Base-by-base conservation (phyloP, 2,329 filamentous ascomycete species). In the Fusarium armeniacum region DNA sequence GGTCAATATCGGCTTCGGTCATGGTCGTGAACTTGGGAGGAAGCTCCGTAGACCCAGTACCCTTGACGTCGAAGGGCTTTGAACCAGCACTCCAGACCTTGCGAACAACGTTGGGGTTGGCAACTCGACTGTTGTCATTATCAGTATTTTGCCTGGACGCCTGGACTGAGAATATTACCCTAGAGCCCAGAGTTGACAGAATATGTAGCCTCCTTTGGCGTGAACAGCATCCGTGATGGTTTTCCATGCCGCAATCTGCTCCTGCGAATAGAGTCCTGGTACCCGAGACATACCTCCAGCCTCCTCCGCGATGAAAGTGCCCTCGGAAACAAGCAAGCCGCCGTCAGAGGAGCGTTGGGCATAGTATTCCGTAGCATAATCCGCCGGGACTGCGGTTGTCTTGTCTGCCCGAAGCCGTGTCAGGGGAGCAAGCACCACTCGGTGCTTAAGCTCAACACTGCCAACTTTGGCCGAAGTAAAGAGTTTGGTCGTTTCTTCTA, bases 151-250 rank as follows among this genome's bases (percentile, higher is more conserved):
- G 22, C 4, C 5, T 36, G 28, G 10, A 30, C 5, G 9, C 24
- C 16, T 20, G n/a, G 4, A 88, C 88, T 5, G 84, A 78, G 2
- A 79, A 77, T 83, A 82, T 12, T 90, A 85, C 28, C 90, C 89
- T 5, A 88, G 77, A 2, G 84, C 84, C 86, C 88, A 91, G 2
- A 92, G 81, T 76, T 92, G 90, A 28, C 84, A 77, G 78, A 83
- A 91, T 64, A 91, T 88, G 74, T 84, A 86, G 20, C 83, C 84
- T 33, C 86, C 86, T 73, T 90, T 89, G 30, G 81, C 81, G 76
- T 93, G 90, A 6, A 92, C 89, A 4, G 85, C 86, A 46, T 88
- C 84, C 1, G 87, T 89, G 45, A 92, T 81, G 35, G 82, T 78
- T 65, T 84, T 87, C 90, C 90, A 92, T 0, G 81, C 85, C 2